These are phyloP conservation scores for Chamaecrista fasciculata DNA, from an alignment of 306 rosid species.

Conservation along the genomic window DNA sequence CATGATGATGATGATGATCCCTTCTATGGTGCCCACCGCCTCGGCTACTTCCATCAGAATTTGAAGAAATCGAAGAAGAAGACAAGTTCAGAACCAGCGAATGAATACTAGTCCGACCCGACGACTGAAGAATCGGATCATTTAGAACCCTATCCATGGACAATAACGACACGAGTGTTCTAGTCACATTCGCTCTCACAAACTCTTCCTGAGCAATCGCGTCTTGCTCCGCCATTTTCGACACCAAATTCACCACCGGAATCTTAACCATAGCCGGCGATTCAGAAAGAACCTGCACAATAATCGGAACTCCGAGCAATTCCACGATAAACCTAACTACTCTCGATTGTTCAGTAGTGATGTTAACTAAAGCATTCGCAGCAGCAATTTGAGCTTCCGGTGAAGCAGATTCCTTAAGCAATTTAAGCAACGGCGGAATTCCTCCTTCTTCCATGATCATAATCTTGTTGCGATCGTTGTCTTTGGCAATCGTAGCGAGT, in stretches of 20 bases:
- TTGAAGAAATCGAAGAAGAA: constrained; percentile 21
- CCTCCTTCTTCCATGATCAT: constrained; percentile 79
- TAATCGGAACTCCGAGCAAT: constrained; percentile 43
- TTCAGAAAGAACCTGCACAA: constrained; percentile 61
- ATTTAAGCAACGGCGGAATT: constrained; percentile 58
- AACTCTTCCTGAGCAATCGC: constrained; percentile 59
- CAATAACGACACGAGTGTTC: constrained; percentile 60
- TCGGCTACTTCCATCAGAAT: constrained; percentile 56
- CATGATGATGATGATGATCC: no score
- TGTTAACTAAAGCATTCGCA: constrained; percentile 53
- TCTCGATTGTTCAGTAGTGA: constrained; percentile 43
- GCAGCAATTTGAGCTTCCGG: constrained; percentile 74
- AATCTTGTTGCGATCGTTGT: constrained; percentile 58
- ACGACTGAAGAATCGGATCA: constrained; percentile 42
- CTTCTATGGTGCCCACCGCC: constrained; percentile 47
- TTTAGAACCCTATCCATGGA: constrained; percentile 55
- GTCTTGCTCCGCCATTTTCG: constrained; percentile 57
- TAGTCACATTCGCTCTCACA: constrained; percentile 64
- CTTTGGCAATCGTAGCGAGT: constrained; percentile 46
- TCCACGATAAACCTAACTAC: constrained; percentile 43
- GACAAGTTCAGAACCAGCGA: constrained; percentile 50
- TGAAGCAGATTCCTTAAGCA: constrained; percentile 55
- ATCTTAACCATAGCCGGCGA: constrained; percentile 58
- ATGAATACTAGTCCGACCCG: constrained; percentile 50
- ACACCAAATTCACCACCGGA: constrained; percentile 52